Evolutionary conservation across 495 filamentous ascomycete species (phyloP).

Genomic region (Filosporella fistucella): DNA sequence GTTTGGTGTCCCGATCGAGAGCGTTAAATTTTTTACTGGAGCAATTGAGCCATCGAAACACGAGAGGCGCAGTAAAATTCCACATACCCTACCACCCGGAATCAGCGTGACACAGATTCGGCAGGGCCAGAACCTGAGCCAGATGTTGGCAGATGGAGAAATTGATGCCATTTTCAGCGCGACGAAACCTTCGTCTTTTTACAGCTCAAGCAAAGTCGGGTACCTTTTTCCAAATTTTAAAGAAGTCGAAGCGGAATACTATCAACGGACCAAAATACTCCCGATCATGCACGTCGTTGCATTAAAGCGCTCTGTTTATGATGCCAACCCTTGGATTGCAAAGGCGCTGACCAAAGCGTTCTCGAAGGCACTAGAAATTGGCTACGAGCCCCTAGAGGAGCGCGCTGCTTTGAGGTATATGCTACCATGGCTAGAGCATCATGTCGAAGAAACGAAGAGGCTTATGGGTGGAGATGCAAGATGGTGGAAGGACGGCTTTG

Average conservation of each 20-base stretch:
- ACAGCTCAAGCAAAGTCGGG: conserved; percentile 28
- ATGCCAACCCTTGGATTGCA: conserved; percentile 28
- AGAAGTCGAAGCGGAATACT: conserved; percentile 34
- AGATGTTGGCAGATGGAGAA: conserved; percentile 33
- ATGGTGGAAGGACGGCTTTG: conserved; percentile 16
- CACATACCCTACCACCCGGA: conserved; percentile 13
- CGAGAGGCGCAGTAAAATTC: conserved; percentile 25
- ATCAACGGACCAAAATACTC: conserved; percentile 32
- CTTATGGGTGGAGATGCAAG: conserved; percentile 28
- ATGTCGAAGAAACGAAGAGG: conserved; percentile 31
- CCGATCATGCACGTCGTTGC: conserved; percentile 40
- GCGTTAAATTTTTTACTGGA: conserved; percentile 31
- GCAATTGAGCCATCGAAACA: conserved; percentile 29
- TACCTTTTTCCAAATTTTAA: conserved; percentile 35
- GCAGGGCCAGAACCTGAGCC: conserved; percentile 27
- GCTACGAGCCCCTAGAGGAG: conserved; percentile 23
- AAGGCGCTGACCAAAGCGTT: conserved; percentile 32
- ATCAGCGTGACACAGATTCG: conserved; percentile 26
- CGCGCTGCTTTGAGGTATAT: conserved; percentile 29
- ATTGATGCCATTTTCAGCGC: conserved; percentile 39
- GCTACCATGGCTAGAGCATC: conserved; percentile 31
- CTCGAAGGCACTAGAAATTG: conserved; percentile 30
- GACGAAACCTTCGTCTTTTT: conserved; percentile 26
- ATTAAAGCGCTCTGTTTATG: conserved; percentile 27
- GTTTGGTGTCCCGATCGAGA: conserved; percentile 30